Evolutionary conservation across 768 basidiomycete species (phyloP).

Genomic region (Amanita pallidorosea): DNA sequence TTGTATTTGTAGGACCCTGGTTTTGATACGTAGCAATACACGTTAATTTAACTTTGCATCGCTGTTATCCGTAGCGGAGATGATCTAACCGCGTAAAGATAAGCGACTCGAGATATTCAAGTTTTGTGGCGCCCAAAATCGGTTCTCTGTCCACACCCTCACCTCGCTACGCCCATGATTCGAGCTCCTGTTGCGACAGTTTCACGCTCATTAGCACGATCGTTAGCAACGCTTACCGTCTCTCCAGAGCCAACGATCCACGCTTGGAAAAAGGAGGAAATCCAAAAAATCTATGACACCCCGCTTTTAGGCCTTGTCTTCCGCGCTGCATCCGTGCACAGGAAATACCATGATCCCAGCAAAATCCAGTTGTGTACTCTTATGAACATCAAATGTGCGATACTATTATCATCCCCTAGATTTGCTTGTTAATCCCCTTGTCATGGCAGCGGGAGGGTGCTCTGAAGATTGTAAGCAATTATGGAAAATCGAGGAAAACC

Average conservation of each 20-base stretch:
- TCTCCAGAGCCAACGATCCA: conserved; percentile 30
- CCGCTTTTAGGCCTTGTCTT: conserved; percentile 87
- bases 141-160: neutral
- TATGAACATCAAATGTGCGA: conserved; percentile 96
- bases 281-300: conserved; percentile 75
- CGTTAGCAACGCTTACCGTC: conserved; percentile 55
- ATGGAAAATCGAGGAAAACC: conserved; percentile 1
- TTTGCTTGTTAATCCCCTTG: conserved; percentile 12
- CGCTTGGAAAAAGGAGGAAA: conserved; percentile 71
- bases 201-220: conserved; percentile 16
- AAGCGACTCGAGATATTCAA: neutral
- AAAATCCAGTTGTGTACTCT: conserved; percentile 95
- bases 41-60: too few relatives aligned
- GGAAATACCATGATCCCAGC: conserved; percentile 75
- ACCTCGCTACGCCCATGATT: conserved; percentile 23
- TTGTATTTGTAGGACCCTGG: too few relatives aligned
- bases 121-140: too few relatives aligned
- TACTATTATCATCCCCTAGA: conserved; percentile 4
- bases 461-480: conserved; percentile 77
- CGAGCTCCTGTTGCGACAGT: conserved; percentile 12
- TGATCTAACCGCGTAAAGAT: neutral
- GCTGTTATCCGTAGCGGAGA: too few relatives aligned
- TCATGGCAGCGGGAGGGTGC: conserved; percentile 77
- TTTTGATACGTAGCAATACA: too few relatives aligned
- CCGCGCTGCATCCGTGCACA: conserved; percentile 74